Base-by-base conservation (phyloP, 1,139 yeast species). In the Debaryomyces sp. region DNA sequence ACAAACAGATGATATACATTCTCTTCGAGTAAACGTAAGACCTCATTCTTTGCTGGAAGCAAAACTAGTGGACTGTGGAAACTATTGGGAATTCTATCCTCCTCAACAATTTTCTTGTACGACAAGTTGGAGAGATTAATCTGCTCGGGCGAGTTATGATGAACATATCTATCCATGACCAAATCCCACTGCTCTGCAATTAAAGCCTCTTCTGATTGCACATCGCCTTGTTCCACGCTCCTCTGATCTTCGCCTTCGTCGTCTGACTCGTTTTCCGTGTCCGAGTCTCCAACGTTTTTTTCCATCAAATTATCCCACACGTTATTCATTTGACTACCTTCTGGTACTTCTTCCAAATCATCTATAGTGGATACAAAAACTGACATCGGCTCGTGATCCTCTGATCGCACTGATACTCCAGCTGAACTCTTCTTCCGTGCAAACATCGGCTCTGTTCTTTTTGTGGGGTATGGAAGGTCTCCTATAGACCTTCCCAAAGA, bases 11-110 rank as follows among this genome's bases (percentile, higher is more conserved):
- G 49, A 52, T 75, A 77, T 5, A 70, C 78, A 53, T 78, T 79
- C 54, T 78, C 83, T 50, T 77, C 68, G 33, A 79, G 57, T 24
- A 79, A 52, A 50, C 72, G 77, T 24, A 76, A 46, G 6, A 75
- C 72, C 43, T 77, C 80, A 46, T 68, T 67, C 53, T 73, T 73
- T 3, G 81, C 79, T n/a, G 63, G 65, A 29, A 70, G 48, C n/a
- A 79, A 60, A 1, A 67, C 62, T 15, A 54, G 43, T 0, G 82
- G 82, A 10, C 72, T 64, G 48, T 77, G 82, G 30, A 66, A 60
- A 21, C 60, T 49, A 13, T 60, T 48, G n/a, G 51, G 47, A 34
- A 60, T 54, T 2, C 54, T 52, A 21, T 63, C 51, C 48, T 73
- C 78, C n/a, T 52, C 49, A 7, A 70, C 55, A 38, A 78, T 65